Conservation (phyloP, 1,284 basidiomycete species). For the Rhodotorula sp. region DNA sequence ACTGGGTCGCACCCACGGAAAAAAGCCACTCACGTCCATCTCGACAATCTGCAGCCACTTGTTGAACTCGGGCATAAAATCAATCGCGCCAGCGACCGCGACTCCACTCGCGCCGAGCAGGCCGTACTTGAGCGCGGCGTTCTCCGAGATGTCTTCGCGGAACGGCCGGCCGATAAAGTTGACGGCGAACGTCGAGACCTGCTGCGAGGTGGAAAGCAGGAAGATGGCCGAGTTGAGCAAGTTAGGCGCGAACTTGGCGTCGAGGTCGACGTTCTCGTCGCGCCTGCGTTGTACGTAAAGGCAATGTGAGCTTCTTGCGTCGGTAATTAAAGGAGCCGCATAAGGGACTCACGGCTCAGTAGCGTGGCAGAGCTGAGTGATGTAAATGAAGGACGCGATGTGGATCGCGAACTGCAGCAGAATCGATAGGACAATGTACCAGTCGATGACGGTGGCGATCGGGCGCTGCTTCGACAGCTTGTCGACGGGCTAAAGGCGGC, state of each 20-base stretch:
- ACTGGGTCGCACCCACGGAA: too few species aligned
- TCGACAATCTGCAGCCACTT: conserved; percentile 95
- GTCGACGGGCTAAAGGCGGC: conserved; percentile 68
- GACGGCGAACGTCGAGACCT: conserved; percentile 93
- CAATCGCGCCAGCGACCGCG: conserved; percentile 80
- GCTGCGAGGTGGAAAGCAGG: conserved; percentile 64
- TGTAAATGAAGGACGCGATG: conserved; percentile 82
- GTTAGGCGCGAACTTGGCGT: conserved; percentile 90
- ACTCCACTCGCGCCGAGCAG: conserved; percentile 77
- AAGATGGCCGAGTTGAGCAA: conserved; percentile 93
- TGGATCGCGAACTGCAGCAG: conserved; percentile 87
- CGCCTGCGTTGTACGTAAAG: conserved; percentile 54
- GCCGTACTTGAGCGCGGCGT: conserved; percentile 84
- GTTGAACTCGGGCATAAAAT: conserved; percentile 93
- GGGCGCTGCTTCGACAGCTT: conserved; percentile 86
- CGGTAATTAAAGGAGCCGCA: neutral
- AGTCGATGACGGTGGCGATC: conserved; percentile 89
- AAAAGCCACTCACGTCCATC: conserved; percentile 59
- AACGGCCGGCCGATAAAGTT: conserved; percentile 95
- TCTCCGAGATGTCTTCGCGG: conserved; percentile 92
- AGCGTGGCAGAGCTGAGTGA: conserved; percentile 73
- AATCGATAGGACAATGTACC: conserved; percentile 87
- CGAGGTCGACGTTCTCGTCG: conserved; percentile 68
- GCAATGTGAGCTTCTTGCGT: conserved; percentile 11
- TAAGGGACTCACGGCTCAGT: conserved; percentile 66